Base-by-base conservation (phyloP, 805 yeast genomes). In the Deakozyma indianensis region DNA sequence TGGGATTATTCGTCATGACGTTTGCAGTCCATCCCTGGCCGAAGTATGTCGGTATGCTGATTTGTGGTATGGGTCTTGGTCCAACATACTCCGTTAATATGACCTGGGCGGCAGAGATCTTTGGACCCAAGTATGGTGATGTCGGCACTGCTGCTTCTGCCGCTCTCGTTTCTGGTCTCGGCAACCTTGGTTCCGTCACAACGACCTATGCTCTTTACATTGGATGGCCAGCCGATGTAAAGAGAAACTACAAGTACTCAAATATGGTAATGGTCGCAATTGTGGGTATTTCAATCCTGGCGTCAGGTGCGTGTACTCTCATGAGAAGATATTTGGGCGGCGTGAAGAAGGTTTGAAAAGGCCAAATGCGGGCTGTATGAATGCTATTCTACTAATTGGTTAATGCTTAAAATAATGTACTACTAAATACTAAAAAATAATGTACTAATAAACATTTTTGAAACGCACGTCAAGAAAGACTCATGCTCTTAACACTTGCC, bases 11-110 rank as follows among this genome's bases (percentile, higher is more conserved):
- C 42, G 85, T 84, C 24, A 77, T 83, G 16, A 84, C 94, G 0
- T 85, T 68, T 57, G 92, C 94, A 0, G 66, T 67, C 9, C 79
- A 77, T 2, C 64, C 77, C 23, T 85, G 95, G 95, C 70, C 74
- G 47, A 73, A 75, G 53, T 85, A 83, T 59, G 94, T 77, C 4
- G 95, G 95, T 0, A 67, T 85, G 45, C 68, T 85, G 49, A 77
- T 85, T 56, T 78, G 84, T 4, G 95, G 95, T 0, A 82, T 79
- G 53, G 95, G 95, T 0, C 69, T 85, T 43, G 95, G 95, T 9
- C 92, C 95, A 20, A 85, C 95, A 0, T 94, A 84, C 14, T 95
- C 95, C 23, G 84, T 82, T 32, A 72, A 79, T 55, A 85, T 85
- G 94, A 74, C 94, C 1, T 75, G 83, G 81, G 63, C 87, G 0